Conservation (phyloP, 2,329 filamentous ascomycete genomes). For the Monilinia laxa region DNA sequence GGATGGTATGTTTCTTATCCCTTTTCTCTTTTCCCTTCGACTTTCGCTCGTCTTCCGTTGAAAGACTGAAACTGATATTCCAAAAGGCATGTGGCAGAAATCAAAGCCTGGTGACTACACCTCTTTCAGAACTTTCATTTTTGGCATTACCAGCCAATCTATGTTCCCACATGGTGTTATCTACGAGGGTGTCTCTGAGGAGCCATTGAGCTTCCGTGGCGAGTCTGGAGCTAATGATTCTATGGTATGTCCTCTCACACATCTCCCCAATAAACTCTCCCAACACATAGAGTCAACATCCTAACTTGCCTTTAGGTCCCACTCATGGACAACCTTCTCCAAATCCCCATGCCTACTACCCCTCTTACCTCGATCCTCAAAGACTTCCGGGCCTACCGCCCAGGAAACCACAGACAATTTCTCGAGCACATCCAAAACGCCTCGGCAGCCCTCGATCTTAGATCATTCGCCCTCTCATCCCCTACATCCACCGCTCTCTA, state of each 20-base stretch:
- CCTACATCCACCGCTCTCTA: conserved; percentile 61
- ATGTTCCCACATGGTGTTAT: conserved; percentile 94
- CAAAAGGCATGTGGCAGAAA: conserved; percentile 78
- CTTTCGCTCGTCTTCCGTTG: not conserved
- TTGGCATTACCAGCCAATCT: conserved; percentile 86
- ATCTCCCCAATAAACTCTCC: not conserved
- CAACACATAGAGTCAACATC: not conserved
- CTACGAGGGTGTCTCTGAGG: conserved; percentile 78
- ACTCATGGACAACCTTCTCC: conserved; percentile 81
- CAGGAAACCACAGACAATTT: conserved; percentile 85
- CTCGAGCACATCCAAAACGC: conserved; percentile 65
- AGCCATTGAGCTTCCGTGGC: conserved; percentile 80
- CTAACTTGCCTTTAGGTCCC: conserved; percentile 56
- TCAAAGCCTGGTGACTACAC: conserved; percentile 83
- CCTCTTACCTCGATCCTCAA: conserved; percentile 83
- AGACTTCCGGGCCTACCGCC: conserved; percentile 87
- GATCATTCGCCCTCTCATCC: conserved; percentile 55
- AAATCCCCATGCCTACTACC: conserved; percentile 84
- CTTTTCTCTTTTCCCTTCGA: not conserved
- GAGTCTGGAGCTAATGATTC: conserved; percentile 93
- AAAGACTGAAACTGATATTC: conserved; percentile 38
- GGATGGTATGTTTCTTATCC: conserved; percentile 57
- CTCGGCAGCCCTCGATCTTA: conserved; percentile 52
- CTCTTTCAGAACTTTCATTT: conserved; percentile 93
- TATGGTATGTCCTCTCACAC: conserved; percentile 56